phyloP scores from a whole-genome alignment of 345 rosid genomes.

The Passiflora organensis region DNA sequence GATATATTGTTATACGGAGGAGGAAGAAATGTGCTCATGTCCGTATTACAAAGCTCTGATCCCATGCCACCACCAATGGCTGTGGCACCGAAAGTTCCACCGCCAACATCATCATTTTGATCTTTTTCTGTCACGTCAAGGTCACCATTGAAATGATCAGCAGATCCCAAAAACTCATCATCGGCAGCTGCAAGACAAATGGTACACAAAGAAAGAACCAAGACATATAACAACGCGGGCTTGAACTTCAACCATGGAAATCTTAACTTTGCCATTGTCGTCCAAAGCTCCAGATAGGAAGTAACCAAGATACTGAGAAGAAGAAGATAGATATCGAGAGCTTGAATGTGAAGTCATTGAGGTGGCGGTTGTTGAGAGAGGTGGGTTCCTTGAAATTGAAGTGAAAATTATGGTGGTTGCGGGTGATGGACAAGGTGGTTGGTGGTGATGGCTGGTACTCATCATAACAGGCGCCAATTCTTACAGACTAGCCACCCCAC shows the following conservation, averaged over 20 bases:
- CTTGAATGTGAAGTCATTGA: constrained; percentile 17
- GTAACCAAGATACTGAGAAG: constrained; percentile 14
- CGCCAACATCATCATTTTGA: not conserved
- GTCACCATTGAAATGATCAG: not conserved
- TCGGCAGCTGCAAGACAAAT: constrained; percentile 19
- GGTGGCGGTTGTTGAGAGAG: constrained; percentile 39
- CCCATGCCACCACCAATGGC: constrained; percentile 5
- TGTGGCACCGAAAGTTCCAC: not conserved
- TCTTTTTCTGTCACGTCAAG: constrained; percentile 6
- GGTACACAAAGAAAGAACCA: constrained; percentile 24
- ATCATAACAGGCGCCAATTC: constrained; percentile 39
- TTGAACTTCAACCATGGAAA: constrained; percentile 9
- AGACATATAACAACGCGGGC: constrained; percentile 27
- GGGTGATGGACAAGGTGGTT: constrained; percentile 31
- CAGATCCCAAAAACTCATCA: constrained; percentile 7
- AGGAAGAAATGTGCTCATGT: constrained; percentile 51
- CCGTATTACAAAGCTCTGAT: constrained; percentile 51
- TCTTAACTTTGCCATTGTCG: constrained; percentile 34
- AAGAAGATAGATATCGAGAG: constrained; percentile 9
- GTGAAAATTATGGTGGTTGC: constrained; percentile 28
- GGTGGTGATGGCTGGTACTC: constrained; percentile 46
- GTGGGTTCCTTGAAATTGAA: constrained; percentile 45
- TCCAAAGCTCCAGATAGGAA: constrained; percentile 10
- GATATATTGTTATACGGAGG: constrained; percentile 74
- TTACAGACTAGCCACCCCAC: constrained; percentile 11